Base-by-base conservation (phyloP, 768 basidiomycete genomes). In the Macrolepiota dolichaula region DNA sequence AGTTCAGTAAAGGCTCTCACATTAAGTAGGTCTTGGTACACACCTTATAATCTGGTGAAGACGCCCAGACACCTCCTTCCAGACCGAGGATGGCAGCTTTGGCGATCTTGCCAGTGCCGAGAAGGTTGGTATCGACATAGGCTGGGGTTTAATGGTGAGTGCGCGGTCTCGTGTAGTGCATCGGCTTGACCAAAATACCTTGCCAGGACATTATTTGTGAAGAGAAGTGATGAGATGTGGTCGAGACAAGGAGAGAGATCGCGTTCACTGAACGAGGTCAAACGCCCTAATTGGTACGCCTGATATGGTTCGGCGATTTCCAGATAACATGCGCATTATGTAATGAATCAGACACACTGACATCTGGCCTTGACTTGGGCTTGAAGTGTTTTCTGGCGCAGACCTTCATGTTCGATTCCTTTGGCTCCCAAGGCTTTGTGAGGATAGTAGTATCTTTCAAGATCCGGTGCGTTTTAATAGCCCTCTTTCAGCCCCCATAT, bases 61-160 rank as follows among this genome's bases (percentile, higher is more conserved):
- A 58, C 11, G 91, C 92, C 92, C 92, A 94, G 6, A 92, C 79
- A 54, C 92, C 91, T 53, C 91, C 92, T 66, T 80, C 69, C 57
- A 77, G 79, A 46, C 92, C 92, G 51, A 94, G 47, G 69, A 91
- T 88, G 32, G 93, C 93, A 40, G 92, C 94, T 67, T 83, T 81
- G 25, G 76, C n/a, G 69, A 96, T 76, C 75, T 85, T 91, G 65
- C 84, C 85, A 63, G 76, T 86, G 37, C 85, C 90, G 67, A 96
- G 72, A 59, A 96, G 85, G 72, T 92, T 86, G 69, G 76, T 78
- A 72, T 95, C 91, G 73, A 94, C 89, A 77, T 93, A 92, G 63
- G 81, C 93, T 95, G 67, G 60, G 51, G 58, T 53, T 36, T 17
- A 52, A 37, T 12, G 24, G 53, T 51, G n/a, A 58, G 52, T 29